phyloP scores from a whole-genome alignment of 805 yeast species.

The Candida orba region DNA sequence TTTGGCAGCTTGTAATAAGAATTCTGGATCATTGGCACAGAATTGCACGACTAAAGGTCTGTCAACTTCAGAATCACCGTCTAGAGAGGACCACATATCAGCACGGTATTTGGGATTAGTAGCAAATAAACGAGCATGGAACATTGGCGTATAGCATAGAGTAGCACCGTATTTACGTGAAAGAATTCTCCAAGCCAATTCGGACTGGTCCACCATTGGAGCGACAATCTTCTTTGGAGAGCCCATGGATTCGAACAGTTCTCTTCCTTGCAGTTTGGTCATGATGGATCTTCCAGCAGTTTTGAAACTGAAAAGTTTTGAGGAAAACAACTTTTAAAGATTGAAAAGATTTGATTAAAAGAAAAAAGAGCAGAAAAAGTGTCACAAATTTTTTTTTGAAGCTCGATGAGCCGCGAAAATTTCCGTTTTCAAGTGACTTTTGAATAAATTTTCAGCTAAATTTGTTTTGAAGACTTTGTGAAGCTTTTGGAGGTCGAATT shows the following conservation, averaged over 20 bases:
- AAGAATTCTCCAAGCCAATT: slow-evolving; percentile 88
- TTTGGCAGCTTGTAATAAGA: slow-evolving; percentile 72
- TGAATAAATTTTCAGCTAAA: background rate
- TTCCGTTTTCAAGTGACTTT: slow-evolving; percentile 3
- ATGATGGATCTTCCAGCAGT: slow-evolving; percentile 5
- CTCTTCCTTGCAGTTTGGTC: slow-evolving; percentile 47
- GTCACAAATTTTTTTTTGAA: background rate
- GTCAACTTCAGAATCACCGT: slow-evolving; percentile 64
- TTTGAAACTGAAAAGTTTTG: slow-evolving; percentile 9
- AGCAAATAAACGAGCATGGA: slow-evolving; percentile 86
- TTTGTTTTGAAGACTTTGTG: background rate
- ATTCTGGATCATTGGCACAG: slow-evolving; percentile 93
- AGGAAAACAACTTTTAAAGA: background rate
- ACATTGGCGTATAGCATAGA: slow-evolving; percentile 93
- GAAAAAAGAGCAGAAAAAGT: background rate
- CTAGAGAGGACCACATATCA: slow-evolving; percentile 64
- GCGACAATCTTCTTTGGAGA: slow-evolving; percentile 83
- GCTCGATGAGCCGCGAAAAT: slow-evolving; percentile 9
- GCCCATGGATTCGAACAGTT: slow-evolving; percentile 62
- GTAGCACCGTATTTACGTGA: slow-evolving; percentile 89
- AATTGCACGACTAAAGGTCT: slow-evolving; percentile 91
- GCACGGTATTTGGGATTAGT: slow-evolving; percentile 73
- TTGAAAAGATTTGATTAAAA: background rate
- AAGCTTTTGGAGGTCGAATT: too few relatives aligned
- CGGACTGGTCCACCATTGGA: slow-evolving; percentile 98